These are phyloP conservation scores for Linnemannia exigua DNA, from an alignment of 192 early-diverging fungal species.

Conservation along the genomic window DNA sequence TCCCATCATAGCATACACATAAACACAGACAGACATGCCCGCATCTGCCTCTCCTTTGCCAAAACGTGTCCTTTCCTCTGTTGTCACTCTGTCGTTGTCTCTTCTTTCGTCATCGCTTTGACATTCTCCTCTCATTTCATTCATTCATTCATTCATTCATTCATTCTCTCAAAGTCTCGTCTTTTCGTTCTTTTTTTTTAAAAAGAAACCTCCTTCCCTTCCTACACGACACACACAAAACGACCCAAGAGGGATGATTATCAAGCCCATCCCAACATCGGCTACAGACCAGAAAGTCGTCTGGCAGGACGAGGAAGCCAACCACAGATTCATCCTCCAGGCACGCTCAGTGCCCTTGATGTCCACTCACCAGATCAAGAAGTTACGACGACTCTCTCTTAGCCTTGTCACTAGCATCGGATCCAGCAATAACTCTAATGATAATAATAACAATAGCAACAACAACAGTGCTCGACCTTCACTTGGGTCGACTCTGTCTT, in stretches of 20 bases:
- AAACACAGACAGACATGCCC: background rate
- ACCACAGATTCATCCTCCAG: constrained; percentile 54
- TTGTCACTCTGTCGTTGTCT: background rate
- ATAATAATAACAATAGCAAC: background rate
- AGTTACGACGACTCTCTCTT: constrained; percentile 38
- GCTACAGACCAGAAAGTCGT: constrained; percentile 37
- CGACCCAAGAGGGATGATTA: constrained; percentile 25
- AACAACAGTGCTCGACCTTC: background rate
- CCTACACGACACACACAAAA: background rate
- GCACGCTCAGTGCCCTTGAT: constrained; percentile 40
- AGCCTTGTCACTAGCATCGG: constrained; percentile 37
- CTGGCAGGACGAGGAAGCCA: constrained; percentile 57
- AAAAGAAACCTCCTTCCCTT: background rate
- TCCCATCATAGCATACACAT: background rate
- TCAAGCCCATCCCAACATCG: constrained; percentile 38
- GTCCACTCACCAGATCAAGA: constrained; percentile 50
- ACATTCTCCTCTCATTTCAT: background rate
- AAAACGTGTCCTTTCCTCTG: background rate
- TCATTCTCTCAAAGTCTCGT: background rate
- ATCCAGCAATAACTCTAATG: background rate
- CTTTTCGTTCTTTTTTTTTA: background rate
- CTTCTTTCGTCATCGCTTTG: background rate
- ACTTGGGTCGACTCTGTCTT: background rate
- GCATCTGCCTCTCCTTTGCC: background rate
- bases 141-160: background rate